A percentile compares a stretch with the other conserved stretches of the same genome.
Conservation (phyloP, 2,329 filamentous ascomycete genomes). For the Neonectria hederae region DNA sequence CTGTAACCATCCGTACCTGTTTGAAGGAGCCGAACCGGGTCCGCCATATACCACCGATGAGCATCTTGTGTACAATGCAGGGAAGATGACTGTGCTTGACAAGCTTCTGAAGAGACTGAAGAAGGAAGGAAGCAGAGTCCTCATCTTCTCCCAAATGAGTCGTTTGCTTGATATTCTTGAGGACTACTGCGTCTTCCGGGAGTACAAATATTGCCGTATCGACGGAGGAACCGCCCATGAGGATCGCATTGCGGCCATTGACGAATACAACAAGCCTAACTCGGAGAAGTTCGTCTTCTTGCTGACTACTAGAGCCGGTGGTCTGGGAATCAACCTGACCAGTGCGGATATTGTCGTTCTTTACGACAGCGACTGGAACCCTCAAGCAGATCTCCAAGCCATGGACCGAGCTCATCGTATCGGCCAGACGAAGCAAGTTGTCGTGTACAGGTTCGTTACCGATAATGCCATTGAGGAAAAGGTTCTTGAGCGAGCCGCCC, state of each 20-base stretch:
- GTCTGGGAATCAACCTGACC: conserved; percentile 95
- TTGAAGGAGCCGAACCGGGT: conserved; percentile 95
- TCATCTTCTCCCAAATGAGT: conserved; percentile 99
- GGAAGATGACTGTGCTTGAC: conserved; percentile 97
- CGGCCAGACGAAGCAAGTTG: conserved; percentile 96
- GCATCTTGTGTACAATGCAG: conserved; percentile 90
- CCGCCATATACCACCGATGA: conserved; percentile 98
- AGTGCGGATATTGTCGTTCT: conserved; percentile 94
- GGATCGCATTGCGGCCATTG: conserved; percentile 95
- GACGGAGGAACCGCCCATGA: conserved; percentile 97
- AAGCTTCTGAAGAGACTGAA: conserved; percentile 86
- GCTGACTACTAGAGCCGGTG: conserved; percentile 93
- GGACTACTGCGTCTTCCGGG: conserved; percentile 96
- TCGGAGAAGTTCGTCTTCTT: conserved; percentile 98
- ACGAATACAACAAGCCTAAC: conserved; percentile 95
- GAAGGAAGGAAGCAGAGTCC: conserved; percentile 88
- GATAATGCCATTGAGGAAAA: conserved; percentile 99
- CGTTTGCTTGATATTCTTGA: conserved; percentile 96
- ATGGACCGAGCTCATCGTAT: conserved; percentile 99
- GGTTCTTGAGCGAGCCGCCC: conserved; percentile 93
- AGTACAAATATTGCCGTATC: conserved; percentile 96
- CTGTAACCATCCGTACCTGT: conserved; percentile 98
- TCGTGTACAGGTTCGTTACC: conserved; percentile 96
- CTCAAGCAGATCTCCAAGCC: conserved; percentile 95
- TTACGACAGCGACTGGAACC: conserved; percentile 99